These are phyloP conservation scores for Termitomyces sp. DNA, from an alignment of 1,284 basidiomycete genomes.

Conservation along the genomic window DNA sequence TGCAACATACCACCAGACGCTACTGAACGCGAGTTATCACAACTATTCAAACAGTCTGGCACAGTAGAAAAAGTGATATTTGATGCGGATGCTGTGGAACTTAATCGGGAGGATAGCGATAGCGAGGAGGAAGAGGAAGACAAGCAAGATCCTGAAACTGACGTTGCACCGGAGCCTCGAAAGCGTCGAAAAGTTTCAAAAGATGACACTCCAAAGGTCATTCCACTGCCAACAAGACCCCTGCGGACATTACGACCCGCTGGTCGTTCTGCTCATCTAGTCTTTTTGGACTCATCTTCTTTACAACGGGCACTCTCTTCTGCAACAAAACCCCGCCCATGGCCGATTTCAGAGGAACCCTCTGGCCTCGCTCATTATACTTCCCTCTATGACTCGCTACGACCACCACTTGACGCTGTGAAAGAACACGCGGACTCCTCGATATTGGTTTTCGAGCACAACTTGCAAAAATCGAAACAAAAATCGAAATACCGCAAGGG, in stretches of 20 bases:
- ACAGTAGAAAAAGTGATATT: conserved; percentile 74
- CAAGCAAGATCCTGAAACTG: conserved; percentile 24
- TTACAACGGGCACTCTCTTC: conserved; percentile 57
- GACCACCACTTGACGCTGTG: conserved; percentile 69
- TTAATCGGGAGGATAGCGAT: conserved; percentile 31
- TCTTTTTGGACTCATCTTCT: conserved; percentile 76
- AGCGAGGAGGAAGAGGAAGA: conserved; percentile 31
- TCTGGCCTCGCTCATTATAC: conserved; percentile 69
- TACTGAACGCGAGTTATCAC: conserved; percentile 68
- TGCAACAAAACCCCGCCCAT: conserved; percentile 45
- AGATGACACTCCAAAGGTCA: conserved; percentile 42
- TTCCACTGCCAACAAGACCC: conserved; percentile 51
- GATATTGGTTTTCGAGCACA: conserved; percentile 73
- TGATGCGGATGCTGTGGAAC: conserved; percentile 40
- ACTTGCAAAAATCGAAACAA: conserved; percentile 58
- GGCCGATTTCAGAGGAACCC: conserved; percentile 57
- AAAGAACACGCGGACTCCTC: conserved; percentile 72
- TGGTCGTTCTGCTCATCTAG: conserved; percentile 66
- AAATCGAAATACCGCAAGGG: conserved; percentile 69
- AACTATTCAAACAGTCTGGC: conserved; percentile 71
- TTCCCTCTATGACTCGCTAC: conserved; percentile 54
- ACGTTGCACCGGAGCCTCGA: conserved; percentile 31
- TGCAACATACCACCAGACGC: conserved; percentile 85
- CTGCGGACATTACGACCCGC: conserved; percentile 57
- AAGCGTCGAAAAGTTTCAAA: conserved; percentile 45